Evolutionary conservation across 371 early-diverging fungal genomes (phyloP).

Genomic region (Mortierella sp.): DNA sequence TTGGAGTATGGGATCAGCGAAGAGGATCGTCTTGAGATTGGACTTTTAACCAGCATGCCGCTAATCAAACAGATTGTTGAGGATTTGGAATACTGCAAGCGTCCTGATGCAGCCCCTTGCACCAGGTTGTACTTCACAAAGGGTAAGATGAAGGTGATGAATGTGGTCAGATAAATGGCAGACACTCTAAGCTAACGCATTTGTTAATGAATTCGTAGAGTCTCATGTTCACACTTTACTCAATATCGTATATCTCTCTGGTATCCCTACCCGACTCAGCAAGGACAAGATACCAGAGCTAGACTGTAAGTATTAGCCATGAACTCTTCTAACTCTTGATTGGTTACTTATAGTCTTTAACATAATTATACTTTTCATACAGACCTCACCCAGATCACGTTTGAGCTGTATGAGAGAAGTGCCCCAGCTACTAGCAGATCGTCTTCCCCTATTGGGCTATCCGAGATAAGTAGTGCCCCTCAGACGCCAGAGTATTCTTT

Average conservation of each 20-base stretch:
- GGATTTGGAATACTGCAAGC: conserved; percentile 77
- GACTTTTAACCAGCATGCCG: conserved; percentile 81
- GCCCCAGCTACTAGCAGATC: conserved; percentile 56
- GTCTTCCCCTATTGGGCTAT: conserved; percentile 30
- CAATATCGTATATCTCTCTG: conserved; percentile 90
- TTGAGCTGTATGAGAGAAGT: conserved; percentile 95
- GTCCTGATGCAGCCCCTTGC: conserved; percentile 66
- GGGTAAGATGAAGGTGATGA: conserved; percentile 57
- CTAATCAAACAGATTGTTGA: conserved; percentile 82
- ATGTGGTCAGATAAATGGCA: not conserved
- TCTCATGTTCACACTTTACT: conserved; percentile 91
- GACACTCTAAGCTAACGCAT: not conserved
- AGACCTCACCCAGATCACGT: conserved; percentile 96
- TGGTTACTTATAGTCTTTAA: not conserved
- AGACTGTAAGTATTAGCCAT: conserved; percentile 77
- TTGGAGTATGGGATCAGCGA: conserved; percentile 92
- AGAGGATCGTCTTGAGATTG: conserved; percentile 90
- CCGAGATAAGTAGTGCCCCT: too few species aligned
- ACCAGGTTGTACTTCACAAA: conserved; percentile 97
- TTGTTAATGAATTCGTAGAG: conserved; percentile 63
- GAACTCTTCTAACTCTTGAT: not conserved
- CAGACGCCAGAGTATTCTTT: conserved; percentile 85
- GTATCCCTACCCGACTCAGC: conserved; percentile 82
- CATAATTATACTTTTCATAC: not conserved
- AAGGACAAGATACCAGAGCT: conserved; percentile 85